Evolutionary conservation across 345 rosid species (phyloP), one percentile per base, ranked within the genome.

Genomic region (Nasturtium officinale): DNA sequence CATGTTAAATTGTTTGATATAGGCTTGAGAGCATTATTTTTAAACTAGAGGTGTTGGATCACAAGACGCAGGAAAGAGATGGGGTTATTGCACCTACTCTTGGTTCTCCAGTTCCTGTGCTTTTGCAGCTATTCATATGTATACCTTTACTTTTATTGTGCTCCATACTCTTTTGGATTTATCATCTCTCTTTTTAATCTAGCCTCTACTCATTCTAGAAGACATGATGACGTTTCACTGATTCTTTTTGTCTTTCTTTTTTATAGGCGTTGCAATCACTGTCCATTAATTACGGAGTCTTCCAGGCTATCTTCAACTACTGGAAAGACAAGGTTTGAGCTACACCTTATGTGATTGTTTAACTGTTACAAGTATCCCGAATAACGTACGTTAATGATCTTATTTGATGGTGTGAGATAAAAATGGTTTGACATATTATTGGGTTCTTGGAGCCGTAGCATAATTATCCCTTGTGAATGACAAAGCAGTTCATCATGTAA

Each of bases 41-140:
- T 81, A 92, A 89, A 79, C 78, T 95, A 68, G 99, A 95, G 85
- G 98, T 91, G 42, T 81, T 92, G 84, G 99, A 92, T 88, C 99
- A 91, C 79, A 95, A 90, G 77, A 89, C 96, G 58, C 83, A 97
- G 73, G 98, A 95, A 82, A 89, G 96, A 85, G 97, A 96, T 63
- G 98, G 99, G 72, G 83, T 90, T 71, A 85, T 95, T 81, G 67
- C 94, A 51, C 85, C 94, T 46, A 86, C 97, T 33, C 88, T 92
- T 82, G 94, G 88, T 69, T 81, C 90, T 67, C 85, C 94, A 9
- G 85, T 92, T 78, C 98, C 94, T 62, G 90, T 90, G 74, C 86
- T 88, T 72, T 82, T 95, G 74, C 93, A 87, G 78, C 73, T 85
- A 51, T 72, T 72, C n/a, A n/a, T 96, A 95, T 87, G 99, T 95